Evolutionary conservation across 2,329 filamentous ascomycete species (phyloP), one percentile per base, ranked within the genome.

Genomic region (Alternaria sp.): DNA sequence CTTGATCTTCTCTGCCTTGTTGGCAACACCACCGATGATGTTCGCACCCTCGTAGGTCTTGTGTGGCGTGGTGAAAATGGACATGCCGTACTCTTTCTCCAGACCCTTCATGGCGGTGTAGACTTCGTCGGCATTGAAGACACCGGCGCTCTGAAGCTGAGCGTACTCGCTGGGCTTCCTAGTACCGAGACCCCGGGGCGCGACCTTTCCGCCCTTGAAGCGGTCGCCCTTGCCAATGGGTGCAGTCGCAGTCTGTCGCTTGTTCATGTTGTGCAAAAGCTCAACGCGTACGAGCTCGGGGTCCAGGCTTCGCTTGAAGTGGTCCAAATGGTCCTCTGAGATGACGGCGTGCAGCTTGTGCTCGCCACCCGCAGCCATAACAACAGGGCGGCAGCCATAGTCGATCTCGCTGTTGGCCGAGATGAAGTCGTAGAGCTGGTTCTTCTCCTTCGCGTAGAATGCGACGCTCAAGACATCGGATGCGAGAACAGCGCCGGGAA

Each of bases 81-180:
- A 71, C n/a, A 85, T 74, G 10, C 79, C 80, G 61, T 83, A 85
- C 40, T 76, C 69, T 46, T 73, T 77, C 50, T 79, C 80, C 28
- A 86, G 78, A 28, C 78, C 82, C 36, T 81, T 72, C 44, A 85
- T 73, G 3, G 80, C 84, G 3, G 81, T 81, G 44, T 79, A 74
- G 32, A 86, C 77, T 65, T 86, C 85, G 8, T 75, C 67, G 15
- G 81, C 76, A 45, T 82, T 86, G 64, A 86, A 74, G 55, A 85
- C 81, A 40, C 78, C 80, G 15, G 77, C 69, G 52, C 82, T 77
- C 17, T 77, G 77, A 9, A 68, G 57, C 19, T 64, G 61, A 2
- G 65, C 65, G 45, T 72, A 71, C n/a, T 77, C 74, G 30, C 67
- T 67, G 13, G 70, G 57, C 44, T 77, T 78, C 26, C 79, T 74